A percentile compares a stretch with the other conserved stretches of the same genome.
Conservation (phyloP, 169 alveolate species). For the Cryptosporidium andersoni region DNA sequence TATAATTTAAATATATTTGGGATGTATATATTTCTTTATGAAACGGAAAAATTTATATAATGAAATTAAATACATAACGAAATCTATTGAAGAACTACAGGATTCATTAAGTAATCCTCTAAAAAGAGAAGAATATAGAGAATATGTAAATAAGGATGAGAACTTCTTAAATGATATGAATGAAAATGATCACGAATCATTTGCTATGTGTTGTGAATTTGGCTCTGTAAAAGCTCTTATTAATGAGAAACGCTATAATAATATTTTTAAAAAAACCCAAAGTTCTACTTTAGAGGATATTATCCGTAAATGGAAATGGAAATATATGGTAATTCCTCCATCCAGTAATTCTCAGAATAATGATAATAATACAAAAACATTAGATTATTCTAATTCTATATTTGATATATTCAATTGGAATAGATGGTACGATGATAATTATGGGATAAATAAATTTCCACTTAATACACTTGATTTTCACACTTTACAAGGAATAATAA, state of each 20-base stretch:
- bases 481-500: constrained; percentile 44
- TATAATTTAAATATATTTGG: no score
- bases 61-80: constrained; percentile 42
- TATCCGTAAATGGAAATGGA: constrained; percentile 22
- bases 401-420: constrained; percentile 32
- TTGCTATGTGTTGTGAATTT: constrained; percentile 51
- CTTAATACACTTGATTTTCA: constrained; percentile 22
- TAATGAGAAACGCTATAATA: constrained; percentile 46
- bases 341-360: background rate
- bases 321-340: background rate
- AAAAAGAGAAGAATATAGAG: constrained; percentile 21
- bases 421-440: constrained; percentile 40
- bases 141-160: constrained; percentile 42
- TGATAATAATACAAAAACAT: background rate
- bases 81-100: constrained; percentile 17
- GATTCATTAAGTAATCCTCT: constrained; percentile 46
- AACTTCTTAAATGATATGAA: constrained; percentile 17
- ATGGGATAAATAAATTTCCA: constrained; percentile 29
- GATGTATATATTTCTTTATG: no score
- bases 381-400: background rate
- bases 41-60: background rate
- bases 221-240: constrained; percentile 57
- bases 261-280: constrained; percentile 41
- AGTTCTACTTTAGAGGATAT: constrained; percentile 17
- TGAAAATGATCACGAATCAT: constrained; percentile 25